Evolutionary conservation across 208 protist genomes (phyloP), one percentile per base, ranked within the genome.

Genomic region (Naegleria gruberi): DNA sequence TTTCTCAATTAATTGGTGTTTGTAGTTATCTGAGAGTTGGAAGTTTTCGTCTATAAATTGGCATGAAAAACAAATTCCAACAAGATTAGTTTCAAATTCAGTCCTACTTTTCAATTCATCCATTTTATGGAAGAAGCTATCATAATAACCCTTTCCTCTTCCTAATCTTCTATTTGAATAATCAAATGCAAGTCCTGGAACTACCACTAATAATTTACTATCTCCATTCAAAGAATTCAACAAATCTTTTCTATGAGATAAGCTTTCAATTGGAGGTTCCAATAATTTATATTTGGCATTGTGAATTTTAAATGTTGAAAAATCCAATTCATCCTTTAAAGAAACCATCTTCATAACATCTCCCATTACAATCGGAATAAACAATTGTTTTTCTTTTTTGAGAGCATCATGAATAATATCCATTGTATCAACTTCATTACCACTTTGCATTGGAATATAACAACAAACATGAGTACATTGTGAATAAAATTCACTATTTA

Each of bases 101-200:
- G 2, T 8, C 34, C 34, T 5, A 37, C 30, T 26, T 77, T 77
- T 12, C 34, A 77, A 55, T 15, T 87, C 26, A 17, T 40, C 17
- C 4, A 87, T 15, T 17, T 5, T 4, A 40, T 10, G 43, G 40
- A 87, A 40, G 43, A 87, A 87, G 34, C 37, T 46, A 40, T 87
- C 83, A 55, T 87, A 87, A 19, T 87, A 55, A 6, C 83, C 83
- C 37, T 87, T 87, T 41, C 83, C 83, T 41, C 83, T 19, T n/a
- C 83, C 83, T 19, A 87, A 41, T 55, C 83, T 87, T 40, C 44
- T 4, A 55, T 37, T 23, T 30, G 5, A 57, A 10, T 40, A 55
- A 55, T 87, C 83, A 55, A 87, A 87, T 55, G 43, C 83, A 1
- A 87, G 30, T 41, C 83, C 83, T 23, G 83, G 83, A 30, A 41